phyloP scores from a whole-genome alignment of 2,329 filamentous ascomycete species.

The Teratosphaeria pseudoeucalypti region DNA sequence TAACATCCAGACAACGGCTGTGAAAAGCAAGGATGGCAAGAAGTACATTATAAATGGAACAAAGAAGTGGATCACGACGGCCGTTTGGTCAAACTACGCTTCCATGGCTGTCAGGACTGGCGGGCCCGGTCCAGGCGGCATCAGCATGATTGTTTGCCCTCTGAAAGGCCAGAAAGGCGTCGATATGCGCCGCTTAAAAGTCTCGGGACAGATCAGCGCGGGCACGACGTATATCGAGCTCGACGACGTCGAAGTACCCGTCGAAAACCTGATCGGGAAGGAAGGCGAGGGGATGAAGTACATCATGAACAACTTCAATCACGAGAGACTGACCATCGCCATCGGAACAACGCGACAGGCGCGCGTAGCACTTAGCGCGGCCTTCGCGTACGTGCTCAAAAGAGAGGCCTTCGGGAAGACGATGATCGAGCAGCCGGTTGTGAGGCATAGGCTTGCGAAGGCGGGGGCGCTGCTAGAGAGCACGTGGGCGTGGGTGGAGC shows the following conservation, averaged over 20 bases:
- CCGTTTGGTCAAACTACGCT: slow-evolving; percentile 57
- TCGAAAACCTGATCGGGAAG: slow-evolving; percentile 57
- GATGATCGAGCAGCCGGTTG: slow-evolving; percentile 64
- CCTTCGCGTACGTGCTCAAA: slow-evolving; percentile 54
- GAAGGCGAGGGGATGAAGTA: slow-evolving; percentile 66
- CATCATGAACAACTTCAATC: slow-evolving; percentile 55
- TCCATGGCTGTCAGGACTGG: slow-evolving; percentile 67
- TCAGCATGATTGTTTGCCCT: slow-evolving; percentile 60
- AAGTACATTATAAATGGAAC: slow-evolving; percentile 60
- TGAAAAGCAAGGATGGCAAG: slow-evolving; percentile 64
- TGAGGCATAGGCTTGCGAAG: slow-evolving; percentile 62
- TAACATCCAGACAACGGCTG: slow-evolving; percentile 69
- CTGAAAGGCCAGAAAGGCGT: slow-evolving; percentile 59
- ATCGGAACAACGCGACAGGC: slow-evolving; percentile 54
- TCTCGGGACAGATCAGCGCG: slow-evolving; percentile 52
- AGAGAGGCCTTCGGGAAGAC: slow-evolving; percentile 58
- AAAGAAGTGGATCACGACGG: slow-evolving; percentile 77
- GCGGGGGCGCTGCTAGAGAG: slow-evolving; percentile 57
- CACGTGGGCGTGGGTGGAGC: slow-evolving; percentile 63
- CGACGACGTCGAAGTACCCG: slow-evolving; percentile 62
- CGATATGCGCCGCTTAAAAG: slow-evolving; percentile 56
- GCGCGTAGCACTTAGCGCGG: slow-evolving; percentile 48
- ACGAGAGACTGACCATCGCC: slow-evolving; percentile 59
- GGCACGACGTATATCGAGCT: slow-evolving; percentile 69
- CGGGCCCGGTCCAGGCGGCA: slow-evolving; percentile 49